Evolutionary conservation across 805 yeast genomes (phyloP).

Genomic region (Kodamaea leandrae): DNA sequence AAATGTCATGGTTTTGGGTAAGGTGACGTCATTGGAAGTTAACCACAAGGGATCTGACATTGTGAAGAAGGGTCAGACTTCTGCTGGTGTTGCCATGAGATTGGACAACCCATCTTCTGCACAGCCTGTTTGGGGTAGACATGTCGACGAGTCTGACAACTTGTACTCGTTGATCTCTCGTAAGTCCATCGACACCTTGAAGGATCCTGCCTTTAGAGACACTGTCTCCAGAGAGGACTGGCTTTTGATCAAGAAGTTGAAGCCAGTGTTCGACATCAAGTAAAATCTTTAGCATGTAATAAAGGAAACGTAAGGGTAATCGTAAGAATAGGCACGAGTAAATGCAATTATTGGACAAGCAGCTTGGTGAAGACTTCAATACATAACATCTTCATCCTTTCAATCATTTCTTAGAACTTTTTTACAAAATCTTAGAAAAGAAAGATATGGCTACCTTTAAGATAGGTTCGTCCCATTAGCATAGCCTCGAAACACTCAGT

Average conservation of each 20-base stretch:
- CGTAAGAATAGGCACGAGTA: not conserved
- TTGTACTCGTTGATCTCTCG: conserved; percentile 88
- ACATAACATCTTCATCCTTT: no score
- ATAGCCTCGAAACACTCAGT: no score
- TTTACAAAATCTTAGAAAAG: no score
- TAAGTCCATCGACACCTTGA: conserved; percentile 92
- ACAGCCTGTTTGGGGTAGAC: conserved; percentile 99
- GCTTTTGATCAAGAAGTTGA: conserved; percentile 85
- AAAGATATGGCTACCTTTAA: no score
- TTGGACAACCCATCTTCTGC: conserved; percentile 88
- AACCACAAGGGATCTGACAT: conserved; percentile 80
- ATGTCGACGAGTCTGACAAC: conserved; percentile 88
- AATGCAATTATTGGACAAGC: no score
- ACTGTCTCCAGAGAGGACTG: conserved; percentile 94
- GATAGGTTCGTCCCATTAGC: no score
- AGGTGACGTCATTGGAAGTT: conserved; percentile 89
- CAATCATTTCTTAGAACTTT: no score
- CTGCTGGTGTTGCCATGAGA: conserved; percentile 98
- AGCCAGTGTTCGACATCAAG: conserved; percentile 82
- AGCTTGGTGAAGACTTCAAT: no score
- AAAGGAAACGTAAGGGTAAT: not conserved
- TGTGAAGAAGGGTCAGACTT: conserved; percentile 92
- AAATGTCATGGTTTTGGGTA: conserved; percentile 74
- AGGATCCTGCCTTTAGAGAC: conserved; percentile 96
- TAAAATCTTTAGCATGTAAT: conserved; percentile 23